Base-by-base conservation (phyloP, 805 yeast genomes). In the Pichia cabralensis region DNA sequence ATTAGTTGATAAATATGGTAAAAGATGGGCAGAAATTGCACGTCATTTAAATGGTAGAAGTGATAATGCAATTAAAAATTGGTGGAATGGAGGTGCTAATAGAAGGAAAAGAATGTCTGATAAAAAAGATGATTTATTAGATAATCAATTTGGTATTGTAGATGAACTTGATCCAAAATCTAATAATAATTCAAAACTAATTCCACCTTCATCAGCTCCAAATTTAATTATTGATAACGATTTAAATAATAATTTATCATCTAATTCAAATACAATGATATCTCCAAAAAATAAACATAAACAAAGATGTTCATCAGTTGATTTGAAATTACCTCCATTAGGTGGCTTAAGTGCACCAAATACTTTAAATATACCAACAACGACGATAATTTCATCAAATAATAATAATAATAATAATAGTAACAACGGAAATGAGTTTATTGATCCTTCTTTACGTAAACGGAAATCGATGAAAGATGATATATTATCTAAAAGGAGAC, bases 81-180 rank as follows among this genome's bases (percentile, higher is more conserved):
- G 95, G 95, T 85, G 95, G 95, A 84, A 84, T 52, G 94, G 95
- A 4, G 94, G 95, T 8, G 89, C 94, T 11, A 84, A 82, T 53
- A 66, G 94, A 40, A 64, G 95, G 41, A 69, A 92, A 48, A 62
- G 85, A 43, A 66, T 34, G 9, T 31, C 16, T 23, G 36, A 32
- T 11, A 35, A 27, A 14, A 31, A 25, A 11, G n/a, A n/a, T n/a
- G n/a, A n/a, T n/a, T n/a, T n/a, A n/a, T n/a, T n/a, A n/a, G n/a
- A n/a, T n/a, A 23, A 23, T 13, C 5, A 13, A 13, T 16, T 15
- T n/a, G n/a, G n/a, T n/a, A n/a, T n/a, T n/a, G n/a, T n/a, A n/a
- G n/a, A n/a, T n/a, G 13, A 23, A 6, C 5, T 8, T 8, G 15
- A 12, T 24, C 5, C n/a, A 13, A 24, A 24, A 24, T 6, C 15